A percentile compares a stretch with the other conserved stretches of the same genome.
phyloP scores from a whole-genome alignment of 2,329 filamentous ascomycete species.

The Fusarium palustre region DNA sequence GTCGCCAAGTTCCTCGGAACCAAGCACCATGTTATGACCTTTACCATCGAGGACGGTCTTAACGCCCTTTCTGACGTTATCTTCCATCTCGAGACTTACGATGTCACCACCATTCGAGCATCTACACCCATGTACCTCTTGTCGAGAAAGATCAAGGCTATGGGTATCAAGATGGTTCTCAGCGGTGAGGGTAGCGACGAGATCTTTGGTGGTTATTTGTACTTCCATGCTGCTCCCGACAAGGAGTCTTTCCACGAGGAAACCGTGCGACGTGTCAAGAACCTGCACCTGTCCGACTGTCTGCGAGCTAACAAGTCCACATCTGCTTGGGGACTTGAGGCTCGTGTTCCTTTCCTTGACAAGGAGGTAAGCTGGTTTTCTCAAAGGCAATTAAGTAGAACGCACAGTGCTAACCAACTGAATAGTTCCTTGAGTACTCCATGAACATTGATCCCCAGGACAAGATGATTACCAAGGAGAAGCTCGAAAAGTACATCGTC shows the following conservation, averaged over 20 bases:
- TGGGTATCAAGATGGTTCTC: slow-evolving; percentile 99
- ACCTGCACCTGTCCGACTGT: slow-evolving; percentile 96
- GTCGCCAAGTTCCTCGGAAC: slow-evolving; percentile 97
- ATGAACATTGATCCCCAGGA: slow-evolving; percentile 96
- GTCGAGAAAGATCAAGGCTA: slow-evolving; percentile 98
- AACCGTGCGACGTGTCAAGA: slow-evolving; percentile 93
- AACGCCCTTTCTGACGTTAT: slow-evolving; percentile 98
- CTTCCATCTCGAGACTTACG: slow-evolving; percentile 96
- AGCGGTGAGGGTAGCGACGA: slow-evolving; percentile 97
- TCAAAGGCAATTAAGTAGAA: background rate
- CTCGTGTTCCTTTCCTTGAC: slow-evolving; percentile 96
- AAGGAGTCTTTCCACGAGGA: slow-evolving; percentile 95
- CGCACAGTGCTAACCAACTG: slow-evolving; percentile 35
- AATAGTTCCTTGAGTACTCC: slow-evolving; percentile 84
- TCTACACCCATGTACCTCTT: slow-evolving; percentile 99
- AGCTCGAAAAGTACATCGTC: slow-evolving; percentile 97
- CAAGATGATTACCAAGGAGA: slow-evolving; percentile 93
- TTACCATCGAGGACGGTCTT: slow-evolving; percentile 96
- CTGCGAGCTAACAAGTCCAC: slow-evolving; percentile 99
- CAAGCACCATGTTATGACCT: slow-evolving; percentile 98
- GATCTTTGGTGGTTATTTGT: slow-evolving; percentile 98
- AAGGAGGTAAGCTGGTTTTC: slow-evolving; percentile 72
- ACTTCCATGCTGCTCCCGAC: slow-evolving; percentile 95
- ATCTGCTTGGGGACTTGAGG: slow-evolving; percentile 96
- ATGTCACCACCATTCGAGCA: slow-evolving; percentile 97